phyloP scores from a whole-genome alignment of 257 asterid species.

The Solanum peruvianum region DNA sequence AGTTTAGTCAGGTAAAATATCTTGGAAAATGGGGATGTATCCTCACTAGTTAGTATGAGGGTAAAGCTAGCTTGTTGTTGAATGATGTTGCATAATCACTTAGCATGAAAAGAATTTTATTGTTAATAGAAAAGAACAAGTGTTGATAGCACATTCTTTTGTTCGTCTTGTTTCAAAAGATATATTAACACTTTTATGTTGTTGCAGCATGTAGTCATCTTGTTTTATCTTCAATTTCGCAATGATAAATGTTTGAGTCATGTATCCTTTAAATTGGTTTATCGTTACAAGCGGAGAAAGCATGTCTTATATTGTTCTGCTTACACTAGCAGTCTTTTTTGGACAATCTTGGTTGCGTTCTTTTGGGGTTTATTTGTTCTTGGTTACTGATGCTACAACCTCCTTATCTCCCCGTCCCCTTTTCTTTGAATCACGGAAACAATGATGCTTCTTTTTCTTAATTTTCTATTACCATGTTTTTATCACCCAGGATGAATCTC shows the following conservation, averaged over 20 bases:
- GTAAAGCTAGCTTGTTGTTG: not conserved
- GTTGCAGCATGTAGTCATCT: not conserved
- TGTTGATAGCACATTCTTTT: not conserved
- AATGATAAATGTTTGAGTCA: not conserved
- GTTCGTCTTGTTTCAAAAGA: not conserved
- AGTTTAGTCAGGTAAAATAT: not conserved
- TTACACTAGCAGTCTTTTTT: not conserved
- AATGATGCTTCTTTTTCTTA: not conserved
- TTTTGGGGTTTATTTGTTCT: not conserved
- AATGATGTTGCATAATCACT: not conserved
- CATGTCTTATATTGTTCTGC: not conserved
- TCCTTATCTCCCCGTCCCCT: not conserved
- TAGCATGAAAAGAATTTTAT: not conserved
- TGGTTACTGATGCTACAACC: not conserved
- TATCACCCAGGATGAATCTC: slow-evolving; percentile 41
- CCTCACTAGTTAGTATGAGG: not conserved
- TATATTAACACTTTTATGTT: not conserved
- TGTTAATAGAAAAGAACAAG: not conserved
- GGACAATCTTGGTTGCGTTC: not conserved
- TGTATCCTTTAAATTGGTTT: not conserved
- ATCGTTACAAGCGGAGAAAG: not conserved
- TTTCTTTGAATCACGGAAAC: not conserved
- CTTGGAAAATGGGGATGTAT: not conserved
- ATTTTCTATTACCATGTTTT: not conserved
- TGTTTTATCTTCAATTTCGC: not conserved